These are phyloP conservation scores for Poa annua DNA, from an alignment of 176 grass and related monocot genomes.

Conservation along the genomic window DNA sequence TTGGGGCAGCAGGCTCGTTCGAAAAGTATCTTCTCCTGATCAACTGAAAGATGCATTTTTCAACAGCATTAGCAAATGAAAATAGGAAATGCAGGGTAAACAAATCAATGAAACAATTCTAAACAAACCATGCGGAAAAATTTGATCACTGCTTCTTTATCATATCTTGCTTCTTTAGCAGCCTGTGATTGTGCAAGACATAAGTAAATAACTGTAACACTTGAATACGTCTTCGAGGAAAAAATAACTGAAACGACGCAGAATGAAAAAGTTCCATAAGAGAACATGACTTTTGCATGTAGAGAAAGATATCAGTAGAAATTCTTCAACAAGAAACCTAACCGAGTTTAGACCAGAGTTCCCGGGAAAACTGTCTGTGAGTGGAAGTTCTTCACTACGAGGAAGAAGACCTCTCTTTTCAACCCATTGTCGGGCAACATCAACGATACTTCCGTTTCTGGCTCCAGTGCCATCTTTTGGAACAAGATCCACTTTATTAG, in stretches of 20 bases:
- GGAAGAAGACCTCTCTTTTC: slow-evolving; percentile 87
- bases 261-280: background rate
- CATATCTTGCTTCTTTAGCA: slow-evolving; percentile 83
- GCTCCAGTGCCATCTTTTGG: slow-evolving; percentile 61
- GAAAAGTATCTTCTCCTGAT: slow-evolving; percentile 96
- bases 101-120: slow-evolving; percentile 8
- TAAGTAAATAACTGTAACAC: background rate
- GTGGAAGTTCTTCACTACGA: slow-evolving; percentile 80
- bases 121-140: slow-evolving; percentile 89
- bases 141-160: slow-evolving; percentile 89
- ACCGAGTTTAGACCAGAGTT: slow-evolving; percentile 74
- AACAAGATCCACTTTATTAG: slow-evolving; percentile 83
- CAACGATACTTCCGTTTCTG: slow-evolving; percentile 86
- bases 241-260: background rate
- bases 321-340: slow-evolving; percentile 47
- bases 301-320: background rate
- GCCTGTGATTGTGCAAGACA: slow-evolving; percentile 52
- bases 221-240: no score
- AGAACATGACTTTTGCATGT: slow-evolving; percentile 11
- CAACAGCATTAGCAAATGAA: slow-evolving; percentile 34
- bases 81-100: slow-evolving; percentile 12
- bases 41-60: slow-evolving; percentile 63
- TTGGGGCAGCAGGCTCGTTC: slow-evolving; percentile 72
- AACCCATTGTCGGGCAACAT: slow-evolving; percentile 86
- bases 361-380: slow-evolving; percentile 83